phyloP scores from a whole-genome alignment of 805 yeast species.

The Lipomyces mesembrius region DNA sequence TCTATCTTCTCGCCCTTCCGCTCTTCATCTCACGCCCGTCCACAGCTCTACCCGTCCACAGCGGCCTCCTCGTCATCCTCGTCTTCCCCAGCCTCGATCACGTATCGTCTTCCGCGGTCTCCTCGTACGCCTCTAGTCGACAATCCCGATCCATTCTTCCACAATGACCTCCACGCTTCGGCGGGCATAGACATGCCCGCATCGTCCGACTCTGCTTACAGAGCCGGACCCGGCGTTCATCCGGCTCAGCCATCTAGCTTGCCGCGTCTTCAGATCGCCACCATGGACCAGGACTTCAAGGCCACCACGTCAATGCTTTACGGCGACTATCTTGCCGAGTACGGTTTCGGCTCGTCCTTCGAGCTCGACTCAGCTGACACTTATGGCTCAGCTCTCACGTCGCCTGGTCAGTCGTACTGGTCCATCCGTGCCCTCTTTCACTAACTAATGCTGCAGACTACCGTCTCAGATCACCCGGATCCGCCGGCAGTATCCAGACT shows the following conservation, averaged over 20 bases:
- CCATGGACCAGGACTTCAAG: slow-evolving; percentile 6
- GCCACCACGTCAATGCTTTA: neutral
- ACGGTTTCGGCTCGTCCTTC: slow-evolving; percentile 3
- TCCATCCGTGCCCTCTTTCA: neutral
- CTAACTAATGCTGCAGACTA: neutral
- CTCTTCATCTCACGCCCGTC: slow-evolving; percentile 2
- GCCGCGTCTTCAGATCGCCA: slow-evolving; percentile 9
- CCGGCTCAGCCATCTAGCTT: neutral
- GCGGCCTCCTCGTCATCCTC: neutral
- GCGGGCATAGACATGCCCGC: neutral
- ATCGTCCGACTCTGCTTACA: neutral
- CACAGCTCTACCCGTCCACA: neutral
- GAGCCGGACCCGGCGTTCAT: neutral
- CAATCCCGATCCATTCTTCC: neutral
- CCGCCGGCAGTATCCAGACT: neutral
- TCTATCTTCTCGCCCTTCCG: neutral
- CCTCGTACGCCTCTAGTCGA: neutral
- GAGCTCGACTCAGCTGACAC: slow-evolving; percentile 6
- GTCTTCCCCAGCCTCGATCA: neutral
- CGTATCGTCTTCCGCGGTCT: neutral
- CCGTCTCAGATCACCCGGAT: slow-evolving; percentile 2
- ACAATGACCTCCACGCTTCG: neutral
- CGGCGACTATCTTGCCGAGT: slow-evolving; percentile 11
- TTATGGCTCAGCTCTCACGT: neutral
- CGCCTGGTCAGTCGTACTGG: neutral